Evolutionary conservation across 2,329 filamentous ascomycete species (phyloP), one percentile per base, ranked within the genome.

Genomic region (Pyrenophora seminiperda): DNA sequence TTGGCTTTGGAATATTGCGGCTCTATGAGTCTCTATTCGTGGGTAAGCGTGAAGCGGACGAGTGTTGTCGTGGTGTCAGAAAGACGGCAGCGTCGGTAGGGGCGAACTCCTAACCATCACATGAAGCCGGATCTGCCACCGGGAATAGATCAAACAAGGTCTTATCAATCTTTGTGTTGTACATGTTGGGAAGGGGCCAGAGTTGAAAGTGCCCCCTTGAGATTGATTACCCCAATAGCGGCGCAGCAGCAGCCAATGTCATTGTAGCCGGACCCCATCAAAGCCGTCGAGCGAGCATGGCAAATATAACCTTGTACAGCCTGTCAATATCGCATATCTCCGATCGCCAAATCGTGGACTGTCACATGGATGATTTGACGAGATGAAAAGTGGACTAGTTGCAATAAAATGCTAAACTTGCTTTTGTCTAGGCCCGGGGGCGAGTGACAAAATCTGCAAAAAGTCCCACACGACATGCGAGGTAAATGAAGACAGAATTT

Each of bases 31-130:
- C 24, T 27, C 24, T 27, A 27, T 9, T 27, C 24, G 10, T 27
- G 9, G 4, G 24, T 27, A 27, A 10, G 9, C 13, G 43, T 24
- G 39, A 43, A 46, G 56, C 58, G 33, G 41, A 50, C 57, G 56
- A 56, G 53, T 55, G 44, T 20, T 32, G 31, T 29, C 37, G 47
- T 47, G 53, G 42, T 50, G 41, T 42, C 48, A 49, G 54, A n/a
- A n/a, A 53, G 34, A 50, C 46, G 40, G 34, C 31, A 43, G 33
- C 18, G 48, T 36, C 14, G 33, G 42, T 47, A 19, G 38, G 49
- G 37, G 45, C 24, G 14, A 38, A 32, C 33, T 38, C 33, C 24
- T 33, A 19, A 24, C 22, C 14, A 14, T 19, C 6, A 33, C 32
- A 6, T 11, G 19, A 40, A 19, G 36, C 34, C 4, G 27, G 11